A percentile compares a stretch with the other conserved stretches of the same genome.
These are phyloP conservation scores for Coemansia asiatica DNA, from an alignment of 192 early-diverging fungal species.

Conservation along the genomic window DNA sequence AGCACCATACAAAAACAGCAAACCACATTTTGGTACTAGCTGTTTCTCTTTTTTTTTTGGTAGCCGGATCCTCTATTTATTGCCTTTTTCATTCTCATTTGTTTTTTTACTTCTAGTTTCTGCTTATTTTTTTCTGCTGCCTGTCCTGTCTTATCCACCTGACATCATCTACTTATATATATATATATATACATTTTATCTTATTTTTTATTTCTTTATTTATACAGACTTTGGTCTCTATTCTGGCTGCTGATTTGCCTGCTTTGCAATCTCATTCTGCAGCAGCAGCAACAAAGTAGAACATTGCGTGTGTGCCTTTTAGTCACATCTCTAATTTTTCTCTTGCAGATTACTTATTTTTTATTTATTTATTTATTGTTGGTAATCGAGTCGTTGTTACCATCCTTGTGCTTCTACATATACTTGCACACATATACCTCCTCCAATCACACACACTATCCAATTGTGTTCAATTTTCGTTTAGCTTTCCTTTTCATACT, in stretches of 20 bases:
- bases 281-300: background rate
- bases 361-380: background rate
- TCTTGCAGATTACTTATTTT: background rate
- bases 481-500: background rate
- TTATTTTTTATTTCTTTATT: background rate
- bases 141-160: background rate
- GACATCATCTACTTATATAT: background rate
- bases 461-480: background rate
- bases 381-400: background rate
- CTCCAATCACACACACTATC: slow-evolving; percentile 11
- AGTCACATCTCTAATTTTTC: background rate
- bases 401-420: background rate
- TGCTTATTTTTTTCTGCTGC: background rate
- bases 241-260: background rate
- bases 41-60: background rate
- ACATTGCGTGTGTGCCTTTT: background rate
- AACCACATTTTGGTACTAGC: background rate
- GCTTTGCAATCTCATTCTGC: background rate
- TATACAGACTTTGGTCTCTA: background rate
- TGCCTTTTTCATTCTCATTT: background rate
- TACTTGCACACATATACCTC: background rate
- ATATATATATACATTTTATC: background rate
- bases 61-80: background rate
- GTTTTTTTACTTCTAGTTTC: background rate
- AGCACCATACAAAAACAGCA: background rate